A percentile compares a stretch with the other conserved stretches of the same genome.
Evolutionary conservation across 768 basidiomycete genomes (phyloP).

Genomic region (Austroboletus eburneus): DNA sequence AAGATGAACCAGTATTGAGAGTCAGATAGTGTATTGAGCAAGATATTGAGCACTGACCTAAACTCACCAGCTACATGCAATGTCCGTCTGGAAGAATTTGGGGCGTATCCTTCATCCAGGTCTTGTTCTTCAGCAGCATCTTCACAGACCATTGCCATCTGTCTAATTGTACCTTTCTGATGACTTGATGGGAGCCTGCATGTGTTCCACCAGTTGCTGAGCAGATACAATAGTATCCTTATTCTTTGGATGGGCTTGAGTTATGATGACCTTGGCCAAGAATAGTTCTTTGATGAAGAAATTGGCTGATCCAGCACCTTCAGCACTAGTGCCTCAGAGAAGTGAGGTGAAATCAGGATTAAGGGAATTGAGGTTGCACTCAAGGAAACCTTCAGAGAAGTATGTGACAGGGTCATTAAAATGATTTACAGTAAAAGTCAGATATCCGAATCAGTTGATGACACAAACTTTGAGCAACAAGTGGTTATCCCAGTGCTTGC

Average conservation of each 20-base stretch:
- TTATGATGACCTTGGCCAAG: constrained; percentile 83
- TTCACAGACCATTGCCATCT: constrained; percentile 38
- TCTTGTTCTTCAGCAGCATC: constrained; percentile 41
- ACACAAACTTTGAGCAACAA: constrained; percentile 82
- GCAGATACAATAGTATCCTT: constrained; percentile 96
- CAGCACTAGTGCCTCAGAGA: constrained; percentile 63
- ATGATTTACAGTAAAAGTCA: constrained; percentile 89
- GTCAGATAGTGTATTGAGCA: constrained; percentile 86
- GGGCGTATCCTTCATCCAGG: constrained; percentile 41
- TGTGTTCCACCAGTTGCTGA: constrained; percentile 89
- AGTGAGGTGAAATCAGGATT: constrained; percentile 93
- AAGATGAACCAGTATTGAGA: constrained; percentile 90
- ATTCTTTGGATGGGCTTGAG: constrained; percentile 85
- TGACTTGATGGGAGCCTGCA: constrained; percentile 90
- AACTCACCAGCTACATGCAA: constrained; percentile 90
- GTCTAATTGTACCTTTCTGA: constrained; percentile 69
- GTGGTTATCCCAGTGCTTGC: constrained; percentile 93
- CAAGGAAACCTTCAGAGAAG: constrained; percentile 85
- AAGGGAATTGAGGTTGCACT: constrained; percentile 82
- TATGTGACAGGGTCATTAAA: constrained; percentile 91
- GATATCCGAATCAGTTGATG: constrained; percentile 71
- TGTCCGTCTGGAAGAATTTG: constrained; percentile 29
- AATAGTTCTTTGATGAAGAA: constrained; percentile 92
- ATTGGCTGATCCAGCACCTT: constrained; percentile 78
- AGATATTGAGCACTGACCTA: constrained; percentile 73